phyloP scores from a whole-genome alignment of 371 early-diverging fungal genomes.

The Mortierella sp. region DNA sequence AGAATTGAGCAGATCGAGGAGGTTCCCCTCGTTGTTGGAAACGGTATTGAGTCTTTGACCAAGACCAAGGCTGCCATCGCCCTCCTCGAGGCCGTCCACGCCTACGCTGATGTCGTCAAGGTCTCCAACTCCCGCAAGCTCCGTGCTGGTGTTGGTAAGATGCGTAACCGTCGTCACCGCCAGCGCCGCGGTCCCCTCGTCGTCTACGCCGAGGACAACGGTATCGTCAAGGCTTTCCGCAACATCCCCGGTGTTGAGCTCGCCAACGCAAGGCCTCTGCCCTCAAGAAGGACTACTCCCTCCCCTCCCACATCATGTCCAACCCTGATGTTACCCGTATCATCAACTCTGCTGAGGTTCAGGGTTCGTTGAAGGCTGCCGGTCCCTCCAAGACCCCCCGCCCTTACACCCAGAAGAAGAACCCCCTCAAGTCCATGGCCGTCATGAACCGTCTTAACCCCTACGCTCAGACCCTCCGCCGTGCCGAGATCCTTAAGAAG shows the following conservation, averaged over 20 bases:
- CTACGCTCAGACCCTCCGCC: constrained; percentile 92
- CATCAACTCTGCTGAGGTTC: constrained; percentile 99
- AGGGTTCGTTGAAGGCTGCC: constrained; percentile 94
- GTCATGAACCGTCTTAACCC: constrained; percentile 97
- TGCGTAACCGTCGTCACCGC: constrained; percentile 99
- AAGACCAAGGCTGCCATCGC: constrained; percentile 99
- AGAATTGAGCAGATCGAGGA: constrained; percentile 95
- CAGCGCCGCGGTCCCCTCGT: constrained; percentile 99
- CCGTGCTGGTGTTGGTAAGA: constrained; percentile 99
- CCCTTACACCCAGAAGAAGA: constrained; percentile 96
- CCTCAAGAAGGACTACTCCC: constrained; percentile 95
- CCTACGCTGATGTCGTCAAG: constrained; percentile 97
- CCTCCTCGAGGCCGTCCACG: constrained; percentile 94
- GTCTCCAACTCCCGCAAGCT: constrained; percentile 97
- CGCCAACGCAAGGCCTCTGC: constrained; percentile 82
- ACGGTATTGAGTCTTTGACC: constrained; percentile 86
- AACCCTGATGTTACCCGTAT: constrained; percentile 97
- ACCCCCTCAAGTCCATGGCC: constrained; percentile 96
- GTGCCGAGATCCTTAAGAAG: constrained; percentile 87
- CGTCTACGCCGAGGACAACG: constrained; percentile 97
- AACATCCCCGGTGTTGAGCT: constrained; percentile 99
- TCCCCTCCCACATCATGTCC: constrained; percentile 92
- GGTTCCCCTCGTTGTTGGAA: constrained; percentile 97
- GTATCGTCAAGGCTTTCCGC: constrained; percentile 98
- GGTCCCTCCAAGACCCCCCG: constrained; percentile 87